Evolutionary conservation across 371 early-diverging fungal species (phyloP).

Genomic region (Conidiobolus coronatus): DNA sequence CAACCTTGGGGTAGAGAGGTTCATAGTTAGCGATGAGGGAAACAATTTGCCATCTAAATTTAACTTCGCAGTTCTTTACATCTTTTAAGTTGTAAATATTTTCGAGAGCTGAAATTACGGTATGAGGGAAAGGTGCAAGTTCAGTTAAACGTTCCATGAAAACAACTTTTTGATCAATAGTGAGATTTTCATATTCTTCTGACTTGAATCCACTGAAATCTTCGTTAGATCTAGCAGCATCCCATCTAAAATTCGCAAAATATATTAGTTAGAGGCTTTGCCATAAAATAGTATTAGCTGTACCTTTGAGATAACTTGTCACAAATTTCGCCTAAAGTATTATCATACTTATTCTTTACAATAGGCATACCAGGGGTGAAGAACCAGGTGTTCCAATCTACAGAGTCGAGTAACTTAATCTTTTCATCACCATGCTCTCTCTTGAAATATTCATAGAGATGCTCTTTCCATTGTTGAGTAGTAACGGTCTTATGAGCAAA

Average conservation of each 20-base stretch:
- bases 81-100: conserved; percentile 37
- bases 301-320: conserved; percentile 23
- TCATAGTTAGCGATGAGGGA: conserved; percentile 57
- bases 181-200: conserved; percentile 34
- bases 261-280: too few relatives aligned
- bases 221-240: conserved; percentile 21
- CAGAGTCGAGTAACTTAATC: conserved; percentile 30
- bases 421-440: conserved; percentile 32
- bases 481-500: conserved; percentile 75
- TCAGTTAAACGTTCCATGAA: conserved; percentile 64
- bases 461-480: conserved; percentile 66
- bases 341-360: conserved; percentile 63
- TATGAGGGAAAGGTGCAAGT: conserved; percentile 32
- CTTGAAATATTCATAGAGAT: conserved; percentile 46
- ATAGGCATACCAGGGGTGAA: conserved; percentile 71
- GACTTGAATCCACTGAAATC: conserved; percentile 26
- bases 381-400: conserved; percentile 86
- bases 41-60: conserved; percentile 67
- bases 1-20: conserved; percentile 45
- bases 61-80: conserved; percentile 62
- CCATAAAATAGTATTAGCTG: too few relatives aligned
- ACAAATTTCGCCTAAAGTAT: conserved; percentile 60
- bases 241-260: conserved; percentile 38
- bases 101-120: conserved; percentile 42
- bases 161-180: conserved; percentile 53